Percentiles rank a stretch among this genome's conserved stretches.
Evolutionary conservation across 305 asterid species (phyloP).

Genomic region (Striga hermonthica): DNA sequence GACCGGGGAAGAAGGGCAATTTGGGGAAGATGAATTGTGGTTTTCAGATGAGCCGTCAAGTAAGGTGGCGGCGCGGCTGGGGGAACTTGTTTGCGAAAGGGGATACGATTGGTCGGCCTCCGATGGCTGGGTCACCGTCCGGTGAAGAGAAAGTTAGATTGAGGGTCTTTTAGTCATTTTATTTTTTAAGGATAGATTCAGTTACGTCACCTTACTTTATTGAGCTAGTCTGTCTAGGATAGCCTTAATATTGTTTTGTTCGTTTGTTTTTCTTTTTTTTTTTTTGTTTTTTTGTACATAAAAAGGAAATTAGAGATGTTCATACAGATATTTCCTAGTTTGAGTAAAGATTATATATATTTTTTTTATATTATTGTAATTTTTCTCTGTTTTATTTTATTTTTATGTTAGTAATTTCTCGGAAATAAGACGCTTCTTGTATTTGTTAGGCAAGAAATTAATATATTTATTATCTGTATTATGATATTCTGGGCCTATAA

Average conservation of each 20-base stretch:
- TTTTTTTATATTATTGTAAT: not conserved
- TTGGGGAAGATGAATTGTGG: constrained; percentile 23
- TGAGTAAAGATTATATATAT: not conserved
- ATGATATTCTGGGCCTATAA: constrained; percentile 26
- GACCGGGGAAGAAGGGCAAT: constrained; percentile 39
- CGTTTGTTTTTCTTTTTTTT: not conserved
- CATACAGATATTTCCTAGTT: constrained; percentile 1
- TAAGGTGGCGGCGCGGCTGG: constrained; percentile 46
- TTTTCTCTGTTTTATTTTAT: no score
- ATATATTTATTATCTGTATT: no score
- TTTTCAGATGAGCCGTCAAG: constrained; percentile 25
- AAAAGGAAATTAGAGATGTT: not conserved
- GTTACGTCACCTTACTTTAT: constrained; percentile 14
- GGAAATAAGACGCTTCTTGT: constrained; percentile 36
- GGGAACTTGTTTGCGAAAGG: constrained; percentile 27
- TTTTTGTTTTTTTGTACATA: not conserved
- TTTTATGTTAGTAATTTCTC: not conserved
- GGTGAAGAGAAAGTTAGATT: constrained; percentile 19
- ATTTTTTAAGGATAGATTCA: constrained; percentile 30
- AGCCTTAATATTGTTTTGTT: not conserved
- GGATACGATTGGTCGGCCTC: constrained; percentile 47
- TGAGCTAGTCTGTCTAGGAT: constrained; percentile 3
- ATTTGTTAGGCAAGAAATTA: constrained; percentile 38
- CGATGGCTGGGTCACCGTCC: constrained; percentile 54
- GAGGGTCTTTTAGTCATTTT: constrained; percentile 24